phyloP scores from a whole-genome alignment of 257 asterid genomes.

The Capsicum rhomboideum region DNA sequence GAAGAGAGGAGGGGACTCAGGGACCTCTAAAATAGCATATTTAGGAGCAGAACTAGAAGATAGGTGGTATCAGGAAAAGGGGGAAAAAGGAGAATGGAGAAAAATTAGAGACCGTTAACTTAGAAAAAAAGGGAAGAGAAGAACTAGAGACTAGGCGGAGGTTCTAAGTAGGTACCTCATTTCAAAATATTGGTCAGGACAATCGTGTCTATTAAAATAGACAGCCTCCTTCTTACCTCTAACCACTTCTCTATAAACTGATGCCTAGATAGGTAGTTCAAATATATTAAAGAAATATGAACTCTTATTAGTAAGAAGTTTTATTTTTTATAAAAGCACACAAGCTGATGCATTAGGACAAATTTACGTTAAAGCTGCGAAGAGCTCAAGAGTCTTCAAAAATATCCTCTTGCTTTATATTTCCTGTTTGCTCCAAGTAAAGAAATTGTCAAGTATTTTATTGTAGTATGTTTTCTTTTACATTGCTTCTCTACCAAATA shows the following conservation, averaged over 20 bases:
- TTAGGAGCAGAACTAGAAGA: not conserved
- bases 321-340: not conserved
- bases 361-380: not conserved
- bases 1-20: not conserved
- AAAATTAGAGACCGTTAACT: not conserved
- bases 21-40: not conserved
- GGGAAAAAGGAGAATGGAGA: not conserved
- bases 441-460: not conserved
- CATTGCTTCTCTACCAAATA: not conserved
- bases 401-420: not conserved
- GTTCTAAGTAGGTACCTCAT: not conserved
- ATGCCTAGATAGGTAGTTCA: not conserved
- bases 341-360: not conserved
- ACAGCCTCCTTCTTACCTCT: not conserved
- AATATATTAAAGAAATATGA: not conserved
- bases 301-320: not conserved
- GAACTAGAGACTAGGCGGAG: not conserved
- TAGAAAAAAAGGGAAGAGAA: not conserved
- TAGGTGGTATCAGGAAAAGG: not conserved
- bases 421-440: not conserved
- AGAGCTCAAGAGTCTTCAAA: not conserved
- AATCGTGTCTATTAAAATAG: not conserved
- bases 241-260: not conserved
- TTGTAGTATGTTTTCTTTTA: not conserved
- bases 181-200: not conserved